Evolutionary conservation across 139 green algal species (phyloP), one percentile per base, ranked within the genome.

Genomic region (Nannochloris sp.): DNA sequence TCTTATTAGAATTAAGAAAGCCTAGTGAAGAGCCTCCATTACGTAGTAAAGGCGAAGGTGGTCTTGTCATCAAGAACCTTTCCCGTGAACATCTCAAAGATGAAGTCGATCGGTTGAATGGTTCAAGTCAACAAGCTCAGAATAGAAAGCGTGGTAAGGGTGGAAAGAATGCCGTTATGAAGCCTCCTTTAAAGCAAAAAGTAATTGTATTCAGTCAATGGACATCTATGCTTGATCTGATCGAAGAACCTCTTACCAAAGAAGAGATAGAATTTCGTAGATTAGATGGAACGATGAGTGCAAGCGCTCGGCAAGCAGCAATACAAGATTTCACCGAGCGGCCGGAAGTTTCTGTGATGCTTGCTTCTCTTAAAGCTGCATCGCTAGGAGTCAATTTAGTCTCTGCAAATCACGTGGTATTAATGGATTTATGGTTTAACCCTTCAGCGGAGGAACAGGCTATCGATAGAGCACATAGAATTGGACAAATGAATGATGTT

Each of bases 161-260:
- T 19, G 42, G 42, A 27, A 19, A 51, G 19, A 19, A 27, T 51
- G 42, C 73, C 6, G 35, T 27, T 24, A 25, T 24, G 42, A 66
- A 66, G 33, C 13, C 19, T 0, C 7, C 37, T 8, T 53, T 53
- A 29, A 67, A 63, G 12, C 75, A 85, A 33, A 93, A 95, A 67
- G 82, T 88, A 6, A 82, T 97, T 19, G 85, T 97, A 19, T 97
- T 97, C 78, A 86, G 68, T 34, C 91, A 97, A 77, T 97, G 89
- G 88, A 97, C 87, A 2, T 54, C 66, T 67, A 95, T 97, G 86
- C 67, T 97, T 32, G 85, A 97, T 65, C 73, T 97, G 47, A 44
- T 96, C 46, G 87, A 96, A 73, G 61, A 67, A n/a, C 75, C 76
- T 6, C 73, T 96, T 37, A 48, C 68, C 6, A 60, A 60, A 4